Conservation (phyloP, 1,139 yeast species). For the Geotrichum restrictum region DNA sequence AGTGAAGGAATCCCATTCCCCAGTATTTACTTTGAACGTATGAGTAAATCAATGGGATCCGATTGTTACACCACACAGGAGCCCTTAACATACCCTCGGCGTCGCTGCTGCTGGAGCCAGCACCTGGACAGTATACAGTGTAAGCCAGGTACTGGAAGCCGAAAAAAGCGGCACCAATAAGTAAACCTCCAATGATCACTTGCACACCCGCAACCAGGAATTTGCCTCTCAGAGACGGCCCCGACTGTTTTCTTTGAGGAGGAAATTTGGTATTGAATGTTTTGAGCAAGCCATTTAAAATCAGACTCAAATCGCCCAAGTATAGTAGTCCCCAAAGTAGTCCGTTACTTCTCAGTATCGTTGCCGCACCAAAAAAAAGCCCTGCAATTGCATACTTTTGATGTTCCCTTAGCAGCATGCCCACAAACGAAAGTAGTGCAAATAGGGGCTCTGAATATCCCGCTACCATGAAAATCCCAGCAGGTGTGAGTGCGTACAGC, state of each 20-base stretch:
- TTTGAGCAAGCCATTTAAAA: slow-evolving; percentile 16
- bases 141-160: slow-evolving; percentile 54
- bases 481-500: slow-evolving; percentile 63
- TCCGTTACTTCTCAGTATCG: slow-evolving; percentile 71
- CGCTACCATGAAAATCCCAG: slow-evolving; percentile 71
- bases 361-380: slow-evolving; percentile 52
- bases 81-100: slow-evolving; percentile 40
- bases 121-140: slow-evolving; percentile 54
- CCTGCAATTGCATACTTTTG: slow-evolving; percentile 53
- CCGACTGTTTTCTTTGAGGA: neutral
- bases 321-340: slow-evolving; percentile 66
- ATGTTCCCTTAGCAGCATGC: slow-evolving; percentile 47
- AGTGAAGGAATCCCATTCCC: slow-evolving; percentile 73
- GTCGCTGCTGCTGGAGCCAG: slow-evolving; percentile 34
- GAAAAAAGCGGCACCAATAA: slow-evolving; percentile 48
- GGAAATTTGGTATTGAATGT: slow-evolving; percentile 24
- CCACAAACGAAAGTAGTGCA: slow-evolving; percentile 60
- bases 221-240: neutral
- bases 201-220: neutral
- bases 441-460: slow-evolving; percentile 78
- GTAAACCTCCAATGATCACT: slow-evolving; percentile 50
- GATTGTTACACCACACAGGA: slow-evolving; percentile 57
- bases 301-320: slow-evolving; percentile 48
- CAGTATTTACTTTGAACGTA: slow-evolving; percentile 80
- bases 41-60: slow-evolving; percentile 60